Base-by-base conservation (phyloP, 1,284 basidiomycete species). In the Trichosporon asahii region DNA sequence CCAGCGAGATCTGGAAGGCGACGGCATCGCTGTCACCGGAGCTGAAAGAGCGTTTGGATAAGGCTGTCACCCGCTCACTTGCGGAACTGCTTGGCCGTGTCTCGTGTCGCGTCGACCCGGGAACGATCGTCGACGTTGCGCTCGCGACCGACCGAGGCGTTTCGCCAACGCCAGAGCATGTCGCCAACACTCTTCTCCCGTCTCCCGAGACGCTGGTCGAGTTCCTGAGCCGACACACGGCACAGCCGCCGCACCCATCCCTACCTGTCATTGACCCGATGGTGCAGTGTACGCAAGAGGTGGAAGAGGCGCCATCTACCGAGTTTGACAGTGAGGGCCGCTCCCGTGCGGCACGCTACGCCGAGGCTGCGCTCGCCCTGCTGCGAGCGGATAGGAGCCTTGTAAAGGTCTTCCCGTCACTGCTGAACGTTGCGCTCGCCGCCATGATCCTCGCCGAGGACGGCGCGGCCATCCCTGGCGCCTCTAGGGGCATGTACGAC, bases 181-280 rank as follows among this genome's bases (percentile, higher is more conserved):
- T 78, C 2, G 72, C 75, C 0, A 18, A 65, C 6, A 65, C 70
- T 0, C 72, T 82, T 0, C 72, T 81, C 4, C 80, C 80, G 2
- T 57, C 75, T 0, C 55, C 70, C 0, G 18, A 68, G 1, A 64
- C 73, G 1, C 64, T 78, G 14, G 57, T 76, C 4, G 44, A 69
- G 4, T 64, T 71, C 5, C 66, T 80, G 12, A 49, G 68, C 1
- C 64, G 67, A 11, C 77, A 77, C 66, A 75, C 76, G 1, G 73
- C 86, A 0, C 85, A 86, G 21, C 85, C 88, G 0, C 83, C 87
- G 18, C 85, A 89, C 71, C 76, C 87, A 0, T 89, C 88, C 69
- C 81, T 93, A 8, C 88, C 88, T 0, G 87, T 91, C 31, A 76
- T 89, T 21, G 88, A 90, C 67, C 85, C 87, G 1, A 84, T 89